Evolutionary conservation across 768 basidiomycete genomes (phyloP).

Genomic region (Suillus alpinus): DNA sequence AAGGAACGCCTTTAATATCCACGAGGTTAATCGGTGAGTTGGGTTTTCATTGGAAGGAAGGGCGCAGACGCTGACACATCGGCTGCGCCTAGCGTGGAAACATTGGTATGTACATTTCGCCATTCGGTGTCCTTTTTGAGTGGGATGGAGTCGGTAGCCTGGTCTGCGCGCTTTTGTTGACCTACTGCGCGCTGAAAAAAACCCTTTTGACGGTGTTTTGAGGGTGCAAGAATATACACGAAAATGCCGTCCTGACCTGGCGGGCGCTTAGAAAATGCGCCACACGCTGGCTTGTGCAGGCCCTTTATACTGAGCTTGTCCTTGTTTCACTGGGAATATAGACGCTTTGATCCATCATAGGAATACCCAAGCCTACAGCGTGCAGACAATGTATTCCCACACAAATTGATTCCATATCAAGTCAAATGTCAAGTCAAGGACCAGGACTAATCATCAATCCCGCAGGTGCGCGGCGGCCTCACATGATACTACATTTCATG

Average conservation of each 20-base stretch:
- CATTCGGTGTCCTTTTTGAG: constrained; percentile 23
- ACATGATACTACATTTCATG: constrained; percentile 95
- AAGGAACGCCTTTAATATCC: constrained; percentile 82
- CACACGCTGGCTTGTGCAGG: too few species aligned
- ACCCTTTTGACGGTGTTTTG: not conserved
- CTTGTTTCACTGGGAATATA: too few species aligned
- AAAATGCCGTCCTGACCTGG: not conserved
- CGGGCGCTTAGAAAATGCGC: too few species aligned
- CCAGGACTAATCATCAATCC: not conserved
- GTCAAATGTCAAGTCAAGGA: constrained; percentile 6
- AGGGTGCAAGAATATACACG: too few species aligned
- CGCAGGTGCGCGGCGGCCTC: constrained; percentile 84
- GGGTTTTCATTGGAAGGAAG: too few species aligned
- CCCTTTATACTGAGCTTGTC: too few species aligned
- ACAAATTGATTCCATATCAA: not conserved
- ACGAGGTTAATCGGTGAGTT: too few species aligned
- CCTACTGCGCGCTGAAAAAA: not conserved
- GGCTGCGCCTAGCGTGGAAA: constrained; percentile 68
- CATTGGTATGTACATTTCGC: too few species aligned
- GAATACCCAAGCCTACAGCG: not conserved
- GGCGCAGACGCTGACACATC: constrained; percentile 40
- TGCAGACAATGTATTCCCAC: not conserved
- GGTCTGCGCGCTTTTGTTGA: too few species aligned
- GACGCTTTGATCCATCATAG: not conserved
- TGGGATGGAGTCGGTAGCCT: not conserved